phyloP scores from a whole-genome alignment of 2,329 filamentous ascomycete species.

The Sporothrix globosa region DNA sequence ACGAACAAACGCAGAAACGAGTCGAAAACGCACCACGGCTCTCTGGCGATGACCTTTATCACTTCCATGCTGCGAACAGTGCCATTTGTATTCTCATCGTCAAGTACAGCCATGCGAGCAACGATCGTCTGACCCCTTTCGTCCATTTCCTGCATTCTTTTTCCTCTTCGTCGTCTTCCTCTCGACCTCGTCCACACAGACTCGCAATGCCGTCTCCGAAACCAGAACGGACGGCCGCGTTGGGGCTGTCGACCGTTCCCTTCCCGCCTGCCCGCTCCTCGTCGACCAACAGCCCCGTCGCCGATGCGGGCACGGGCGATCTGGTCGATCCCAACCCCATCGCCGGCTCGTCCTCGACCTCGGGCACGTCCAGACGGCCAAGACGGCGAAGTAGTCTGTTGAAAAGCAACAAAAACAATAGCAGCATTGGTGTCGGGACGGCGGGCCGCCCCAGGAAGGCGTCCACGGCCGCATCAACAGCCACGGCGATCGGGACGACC shows the following conservation, averaged over 20 bases:
- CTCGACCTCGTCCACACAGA: background rate
- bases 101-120: background rate
- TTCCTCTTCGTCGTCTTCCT: background rate
- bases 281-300: conserved; percentile 9
- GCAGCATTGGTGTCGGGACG: background rate
- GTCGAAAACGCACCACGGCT: background rate
- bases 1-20: background rate
- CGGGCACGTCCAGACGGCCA: conserved; percentile 51
- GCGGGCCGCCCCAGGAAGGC: background rate
- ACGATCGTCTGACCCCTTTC: conserved; percentile 16
- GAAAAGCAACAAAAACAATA: conserved; percentile 37
- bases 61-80: background rate
- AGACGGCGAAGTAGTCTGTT: conserved; percentile 60
- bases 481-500: conserved; percentile 74
- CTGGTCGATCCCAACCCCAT: conserved; percentile 61
- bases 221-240: conserved; percentile 20
- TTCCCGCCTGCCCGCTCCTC: background rate
- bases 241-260: conserved; percentile 13
- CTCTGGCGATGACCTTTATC: too few species aligned
- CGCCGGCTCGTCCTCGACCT: conserved; percentile 35
- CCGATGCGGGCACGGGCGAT: conserved; percentile 38
- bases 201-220: conserved; percentile 33
- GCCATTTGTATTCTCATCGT: background rate
- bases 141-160: background rate
- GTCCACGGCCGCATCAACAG: conserved; percentile 46